Base-by-base conservation (phyloP, 2,329 filamentous ascomycete species). In the Ilyonectria robusta region DNA sequence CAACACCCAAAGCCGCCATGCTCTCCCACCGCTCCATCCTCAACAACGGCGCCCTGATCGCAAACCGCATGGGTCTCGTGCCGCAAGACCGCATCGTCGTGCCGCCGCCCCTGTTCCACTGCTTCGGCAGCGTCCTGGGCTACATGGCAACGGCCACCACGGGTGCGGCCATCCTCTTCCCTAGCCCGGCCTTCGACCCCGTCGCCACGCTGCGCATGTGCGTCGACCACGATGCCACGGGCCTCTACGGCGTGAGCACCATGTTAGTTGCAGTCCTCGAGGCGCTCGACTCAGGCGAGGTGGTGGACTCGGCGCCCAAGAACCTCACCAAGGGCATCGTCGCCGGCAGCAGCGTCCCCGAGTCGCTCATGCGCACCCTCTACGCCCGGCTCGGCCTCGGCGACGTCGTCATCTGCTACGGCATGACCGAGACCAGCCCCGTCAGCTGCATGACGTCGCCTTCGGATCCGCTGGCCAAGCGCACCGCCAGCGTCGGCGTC, bases 261-360 rank as follows among this genome's bases (percentile, higher is more conserved):
- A 99, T 98, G 96, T 95, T 97, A 75, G 88, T 88, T n/a, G 91
- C 95, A 29, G 91, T 97, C 75, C 87, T 98, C 5, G 94, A 97
- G 72, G 87, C 95, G 1, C 86, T 98, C 8, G 85, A 90, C 69
- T 71, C 67, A 17, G 80, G 78, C 9, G 76, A 72, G 8, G 78
- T 80, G 35, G 59, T 65, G 6, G 63, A 58, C 59, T 54, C 51
- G 65, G 67, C 59, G 60, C 72, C 67, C 65, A 76, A 65, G 6
- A 79, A 80, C 69, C 84, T 98, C 6, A 86, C 91, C 48, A 98
- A 95, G n/a, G 96, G 96, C 33, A 98, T 98, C 72, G 94, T 93
- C 11, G 94, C 95, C 0, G 96, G 96, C 0, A 93, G 89, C 62
- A 93, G 90, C n/a, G 92, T 98, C 2, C 95, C 96, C 0, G 89